Percentiles rank a stretch among this genome's conserved stretches.
These are phyloP conservation scores for Aureobasidium sp. DNA, from an alignment of 2,329 filamentous ascomycete genomes.

Conservation along the genomic window DNA sequence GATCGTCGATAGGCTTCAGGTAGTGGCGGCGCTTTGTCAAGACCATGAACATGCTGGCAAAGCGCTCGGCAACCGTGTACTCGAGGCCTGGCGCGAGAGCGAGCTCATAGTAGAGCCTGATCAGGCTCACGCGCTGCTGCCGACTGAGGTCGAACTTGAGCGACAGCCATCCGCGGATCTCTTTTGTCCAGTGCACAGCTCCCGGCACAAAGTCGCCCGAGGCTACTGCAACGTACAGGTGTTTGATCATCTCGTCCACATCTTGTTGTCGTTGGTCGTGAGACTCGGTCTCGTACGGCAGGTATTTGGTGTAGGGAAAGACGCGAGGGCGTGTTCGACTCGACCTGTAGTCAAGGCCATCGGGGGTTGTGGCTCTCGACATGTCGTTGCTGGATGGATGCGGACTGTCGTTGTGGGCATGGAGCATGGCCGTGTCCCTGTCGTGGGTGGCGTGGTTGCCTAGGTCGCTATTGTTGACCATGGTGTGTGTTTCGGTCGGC, in stretches of 20 bases:
- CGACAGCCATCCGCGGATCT: constrained; percentile 89
- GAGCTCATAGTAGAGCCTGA: constrained; percentile 91
- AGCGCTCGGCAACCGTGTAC: constrained; percentile 72
- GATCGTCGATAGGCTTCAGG: constrained; percentile 78
- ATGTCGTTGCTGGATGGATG: constrained; percentile 51
- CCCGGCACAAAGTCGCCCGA: constrained; percentile 92
- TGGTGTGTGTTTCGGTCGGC: neutral
- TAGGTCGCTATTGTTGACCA: constrained; percentile 5
- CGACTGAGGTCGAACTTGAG: constrained; percentile 96
- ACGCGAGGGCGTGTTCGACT: constrained; percentile 74
- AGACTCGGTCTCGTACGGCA: constrained; percentile 84
- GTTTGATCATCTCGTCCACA: constrained; percentile 80
- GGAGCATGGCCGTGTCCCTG: neutral
- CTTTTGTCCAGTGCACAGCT: constrained; percentile 92
- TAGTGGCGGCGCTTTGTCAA: constrained; percentile 98
- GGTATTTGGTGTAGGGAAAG: constrained; percentile 83
- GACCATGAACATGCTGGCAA: constrained; percentile 92
- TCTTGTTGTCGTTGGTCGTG: constrained; percentile 70
- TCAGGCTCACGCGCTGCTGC: constrained; percentile 72
- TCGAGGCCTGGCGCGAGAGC: constrained; percentile 85
- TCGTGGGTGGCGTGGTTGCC: neutral
- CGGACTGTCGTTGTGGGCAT: neutral
- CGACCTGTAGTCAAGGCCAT: constrained; percentile 44
- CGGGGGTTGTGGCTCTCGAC: constrained; percentile 79
- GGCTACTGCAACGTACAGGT: constrained; percentile 85